Evolutionary conservation across 805 yeast genomes (phyloP), one percentile per base, ranked within the genome.

Genomic region (Monosporozyma aquatica): DNA sequence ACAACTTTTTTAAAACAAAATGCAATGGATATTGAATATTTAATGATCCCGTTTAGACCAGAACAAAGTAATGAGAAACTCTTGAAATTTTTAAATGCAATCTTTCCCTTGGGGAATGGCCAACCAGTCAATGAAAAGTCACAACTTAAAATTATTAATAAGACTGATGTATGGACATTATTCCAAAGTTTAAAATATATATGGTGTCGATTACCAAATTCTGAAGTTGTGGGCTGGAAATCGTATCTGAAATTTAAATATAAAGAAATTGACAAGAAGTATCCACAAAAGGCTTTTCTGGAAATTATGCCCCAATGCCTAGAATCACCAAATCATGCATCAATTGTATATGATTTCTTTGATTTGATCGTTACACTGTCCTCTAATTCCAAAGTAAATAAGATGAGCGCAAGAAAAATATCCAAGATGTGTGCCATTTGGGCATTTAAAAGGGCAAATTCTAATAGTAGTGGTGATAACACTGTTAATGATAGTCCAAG

Each of bases 151-250:
- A 66, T 72, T 2, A 67, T 83, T 5, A 59, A 68, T 38, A 54
- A 66, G 39, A 70, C 80, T 0, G 87, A 84, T 49, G 86, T 78
- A 43, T 80, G 75, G 58, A 81, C 89, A 1, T 64, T 87, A 32
- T 76, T 83, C 28, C 74, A 86, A 43, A 81, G 81, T 1, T 66
- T 87, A 45, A 87, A 86, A 57, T 87, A 84, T 63, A 68, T 86
- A 37, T 87, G 97, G 97, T 76, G 89, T 46, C 69, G 97, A 45
- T 62, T 89, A 17, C 90, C 90, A 7, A 81, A 80, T 43, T 74
- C 76, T 46, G 86, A 87, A 49, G 71, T 87, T 24, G 78, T 87
- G 35, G 92, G 95, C 0, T 87, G 95, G 95, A 82, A 80, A 43
- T 77, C 86, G 0, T 87, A 87, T 59, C 67, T 78, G 21, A 76